Evolutionary conservation across 73 alveolate species (phyloP).

Genomic region (Effrenium voratum): DNA sequence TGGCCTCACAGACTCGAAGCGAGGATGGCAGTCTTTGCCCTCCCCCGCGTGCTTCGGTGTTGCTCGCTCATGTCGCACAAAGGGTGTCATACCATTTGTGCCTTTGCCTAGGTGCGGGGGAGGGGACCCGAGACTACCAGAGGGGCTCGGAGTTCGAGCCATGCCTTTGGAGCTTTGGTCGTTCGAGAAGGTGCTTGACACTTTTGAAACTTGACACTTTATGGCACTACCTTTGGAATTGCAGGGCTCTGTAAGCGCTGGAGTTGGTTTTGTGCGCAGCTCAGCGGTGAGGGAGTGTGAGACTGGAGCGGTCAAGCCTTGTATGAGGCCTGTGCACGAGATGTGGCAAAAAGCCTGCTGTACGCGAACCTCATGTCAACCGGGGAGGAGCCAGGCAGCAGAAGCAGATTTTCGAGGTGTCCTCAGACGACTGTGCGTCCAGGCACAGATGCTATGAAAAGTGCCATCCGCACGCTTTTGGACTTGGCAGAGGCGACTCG

Average conservation of each 20-base stretch:
- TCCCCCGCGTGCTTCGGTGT: slow-evolving; percentile 86
- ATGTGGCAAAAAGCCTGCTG: slow-evolving; percentile 66
- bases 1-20: background rate
- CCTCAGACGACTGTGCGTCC: background rate
- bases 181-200: slow-evolving; percentile 58
- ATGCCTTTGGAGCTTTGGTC: slow-evolving; percentile 91
- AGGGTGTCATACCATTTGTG: background rate
- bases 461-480: slow-evolving; percentile 80
- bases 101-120: slow-evolving; percentile 50
- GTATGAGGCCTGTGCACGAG: slow-evolving; percentile 47
- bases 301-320: background rate
- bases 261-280: slow-evolving; percentile 63
- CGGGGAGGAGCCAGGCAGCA: slow-evolving; percentile 81
- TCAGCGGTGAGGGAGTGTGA: background rate
- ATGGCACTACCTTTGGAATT: background rate
- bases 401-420: background rate
- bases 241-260: slow-evolving; percentile 94
- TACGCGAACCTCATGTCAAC: slow-evolving; percentile 63
- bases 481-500: slow-evolving; percentile 69
- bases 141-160: slow-evolving; percentile 90
- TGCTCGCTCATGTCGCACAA: background rate
- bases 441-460: slow-evolving; percentile 80
- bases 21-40: slow-evolving; percentile 93
- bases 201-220: background rate
- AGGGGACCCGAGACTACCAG: slow-evolving; percentile 92